Percentiles rank a stretch among this genome's conserved stretches.
Evolutionary conservation across 2,329 filamentous ascomycete genomes (phyloP).

Genomic region (Lasiodiplodia sp.): DNA sequence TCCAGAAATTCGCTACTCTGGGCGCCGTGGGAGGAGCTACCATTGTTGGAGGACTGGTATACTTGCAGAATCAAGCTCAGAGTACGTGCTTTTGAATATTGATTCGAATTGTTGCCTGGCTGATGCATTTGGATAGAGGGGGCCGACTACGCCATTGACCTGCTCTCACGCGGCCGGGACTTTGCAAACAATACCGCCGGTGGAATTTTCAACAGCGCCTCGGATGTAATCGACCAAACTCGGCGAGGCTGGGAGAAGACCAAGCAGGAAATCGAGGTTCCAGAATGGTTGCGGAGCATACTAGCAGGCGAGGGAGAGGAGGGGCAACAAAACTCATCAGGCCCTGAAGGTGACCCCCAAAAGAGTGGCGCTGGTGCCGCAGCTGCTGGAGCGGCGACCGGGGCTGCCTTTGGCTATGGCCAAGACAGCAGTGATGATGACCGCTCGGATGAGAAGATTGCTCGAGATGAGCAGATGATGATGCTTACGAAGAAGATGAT

Average conservation of each 20-base stretch:
- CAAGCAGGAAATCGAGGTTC: conserved; percentile 76
- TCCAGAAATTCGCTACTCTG: conserved; percentile 86
- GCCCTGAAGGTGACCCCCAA: conserved; percentile 57
- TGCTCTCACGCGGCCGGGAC: conserved; percentile 76
- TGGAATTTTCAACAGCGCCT: conserved; percentile 73
- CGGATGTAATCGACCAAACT: conserved; percentile 79
- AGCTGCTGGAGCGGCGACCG: conserved; percentile 73
- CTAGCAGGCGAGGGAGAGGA: conserved; percentile 55
- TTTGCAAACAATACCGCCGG: conserved; percentile 73
- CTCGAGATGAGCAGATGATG: conserved; percentile 99
- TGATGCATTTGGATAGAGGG: conserved; percentile 64
- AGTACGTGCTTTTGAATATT: conserved; percentile 2
- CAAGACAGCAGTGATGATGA: conserved; percentile 71
- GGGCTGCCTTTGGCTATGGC: conserved; percentile 80
- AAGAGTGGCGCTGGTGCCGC: conserved; percentile 60
- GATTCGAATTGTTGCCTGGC: conserved; percentile 34
- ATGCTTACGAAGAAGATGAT: conserved; percentile 99
- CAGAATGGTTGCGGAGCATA: conserved; percentile 80
- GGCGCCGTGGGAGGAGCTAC: conserved; percentile 92
- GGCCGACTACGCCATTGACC: conserved; percentile 77
- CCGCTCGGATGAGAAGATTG: conserved; percentile 68
- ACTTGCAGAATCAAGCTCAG: conserved; percentile 90
- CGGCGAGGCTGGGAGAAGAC: conserved; percentile 82
- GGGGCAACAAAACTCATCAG: conserved; percentile 45
- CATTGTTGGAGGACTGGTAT: conserved; percentile 85